Conservation (phyloP, 2,329 filamentous ascomycete species). For the Chalaropsis ovoidea region DNA sequence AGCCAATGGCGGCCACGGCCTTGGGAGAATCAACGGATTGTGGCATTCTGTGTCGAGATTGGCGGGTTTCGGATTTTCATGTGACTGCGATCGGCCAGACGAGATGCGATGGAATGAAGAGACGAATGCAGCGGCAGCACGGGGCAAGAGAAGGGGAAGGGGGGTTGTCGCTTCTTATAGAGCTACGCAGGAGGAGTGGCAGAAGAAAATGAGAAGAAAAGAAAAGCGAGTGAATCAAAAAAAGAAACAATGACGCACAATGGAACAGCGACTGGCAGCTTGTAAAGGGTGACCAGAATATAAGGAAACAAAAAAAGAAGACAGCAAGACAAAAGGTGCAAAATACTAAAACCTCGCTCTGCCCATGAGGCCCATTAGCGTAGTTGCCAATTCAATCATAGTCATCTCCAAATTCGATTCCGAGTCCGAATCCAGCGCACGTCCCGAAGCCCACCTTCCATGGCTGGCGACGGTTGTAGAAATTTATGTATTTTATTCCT, state of each 20-base stretch:
- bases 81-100: not conserved
- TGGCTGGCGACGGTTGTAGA: too few species aligned
- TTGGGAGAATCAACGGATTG: not conserved
- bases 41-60: not conserved
- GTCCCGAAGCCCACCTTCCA: conserved; percentile 1
- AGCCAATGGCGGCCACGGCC: not conserved
- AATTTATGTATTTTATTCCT: too few species aligned
- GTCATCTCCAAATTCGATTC: not conserved
- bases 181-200: not conserved
- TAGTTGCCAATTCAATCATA: conserved; percentile 2
- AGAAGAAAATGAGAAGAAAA: not conserved
- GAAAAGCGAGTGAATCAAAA: not conserved
- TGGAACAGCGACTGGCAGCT: not conserved
- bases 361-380: conserved; percentile 5
- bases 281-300: not conserved
- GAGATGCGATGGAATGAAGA: not conserved
- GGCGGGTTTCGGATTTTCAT: not conserved
- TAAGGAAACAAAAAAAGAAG: conserved; percentile 6
- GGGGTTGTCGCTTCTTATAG: not conserved
- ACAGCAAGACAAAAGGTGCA: not conserved
- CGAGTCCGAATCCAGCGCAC: conserved; percentile 7
- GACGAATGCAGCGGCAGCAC: not conserved
- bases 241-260: not conserved
- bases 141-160: not conserved
- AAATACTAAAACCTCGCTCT: not conserved